phyloP scores from a whole-genome alignment of 148 eudicot genomes.

The Fagopyrum homotropicum region DNA sequence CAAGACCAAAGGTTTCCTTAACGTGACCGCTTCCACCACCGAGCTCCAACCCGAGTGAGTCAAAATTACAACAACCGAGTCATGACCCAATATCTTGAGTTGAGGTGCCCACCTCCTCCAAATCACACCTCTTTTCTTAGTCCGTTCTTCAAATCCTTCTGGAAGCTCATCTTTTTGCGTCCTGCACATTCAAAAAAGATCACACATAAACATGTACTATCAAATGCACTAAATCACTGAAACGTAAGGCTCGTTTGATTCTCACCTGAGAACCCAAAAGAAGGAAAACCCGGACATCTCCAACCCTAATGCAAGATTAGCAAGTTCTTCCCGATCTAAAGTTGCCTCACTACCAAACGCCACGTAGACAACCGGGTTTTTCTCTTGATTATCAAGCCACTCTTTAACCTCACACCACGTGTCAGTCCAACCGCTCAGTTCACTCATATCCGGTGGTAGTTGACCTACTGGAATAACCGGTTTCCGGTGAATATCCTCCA shows the following conservation, averaged over 20 bases:
- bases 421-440: neutral
- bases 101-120: constrained; percentile 54
- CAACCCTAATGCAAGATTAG: constrained; percentile 35
- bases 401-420: constrained; percentile 21
- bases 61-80: constrained; percentile 39
- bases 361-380: constrained; percentile 35
- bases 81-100: constrained; percentile 31
- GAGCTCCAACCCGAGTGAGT: constrained; percentile 43
- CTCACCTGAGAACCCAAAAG: constrained; percentile 31
- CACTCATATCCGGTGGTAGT: neutral
- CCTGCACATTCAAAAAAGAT: neutral
- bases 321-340: constrained; percentile 27
- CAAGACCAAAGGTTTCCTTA: constrained; percentile 21
- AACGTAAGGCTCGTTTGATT: no score
- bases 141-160: constrained; percentile 42
- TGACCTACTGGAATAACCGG: neutral
- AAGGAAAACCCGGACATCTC: constrained; percentile 29
- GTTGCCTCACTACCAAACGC: constrained; percentile 35
- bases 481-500: neutral
- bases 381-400: constrained; percentile 31
- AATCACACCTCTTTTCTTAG: constrained; percentile 26
- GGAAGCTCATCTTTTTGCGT: constrained; percentile 23
- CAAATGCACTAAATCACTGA: no score
- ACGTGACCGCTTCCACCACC: constrained; percentile 27
- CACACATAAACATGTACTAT: neutral